Conservation (phyloP, 345 rosid genomes). For the Anastatica hierochuntica region DNA sequence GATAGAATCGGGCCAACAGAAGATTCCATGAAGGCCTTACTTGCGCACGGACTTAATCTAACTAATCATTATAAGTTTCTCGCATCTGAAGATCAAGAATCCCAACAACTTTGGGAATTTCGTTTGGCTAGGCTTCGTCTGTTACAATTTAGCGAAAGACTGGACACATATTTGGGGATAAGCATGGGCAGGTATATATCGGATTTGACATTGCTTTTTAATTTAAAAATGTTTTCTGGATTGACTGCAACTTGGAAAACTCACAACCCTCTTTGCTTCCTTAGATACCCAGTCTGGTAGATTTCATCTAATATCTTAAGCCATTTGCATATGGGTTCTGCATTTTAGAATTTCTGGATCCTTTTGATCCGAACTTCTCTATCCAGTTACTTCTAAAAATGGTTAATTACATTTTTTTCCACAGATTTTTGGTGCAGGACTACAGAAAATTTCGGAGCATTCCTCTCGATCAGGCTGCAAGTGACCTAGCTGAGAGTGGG, state of each 20-base stretch:
- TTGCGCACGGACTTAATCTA: conserved; percentile 53
- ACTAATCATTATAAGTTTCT: conserved; percentile 47
- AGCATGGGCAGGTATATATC: conserved; percentile 91
- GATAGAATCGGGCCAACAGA: conserved; percentile 75
- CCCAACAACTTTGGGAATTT: conserved; percentile 49
- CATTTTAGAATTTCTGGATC: not conserved
- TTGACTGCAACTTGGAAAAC: not conserved
- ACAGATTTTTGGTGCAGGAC: conserved; percentile 89
- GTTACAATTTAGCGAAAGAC: conserved; percentile 68
- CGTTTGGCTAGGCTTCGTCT: conserved; percentile 77
- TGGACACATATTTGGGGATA: conserved; percentile 90
- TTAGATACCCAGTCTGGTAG: not conserved
- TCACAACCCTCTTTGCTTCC: not conserved
- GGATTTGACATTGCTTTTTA: not conserved
- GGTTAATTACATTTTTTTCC: conserved; percentile 39
- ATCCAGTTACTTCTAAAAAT: conserved; percentile 28
- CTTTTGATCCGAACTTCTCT: not conserved
- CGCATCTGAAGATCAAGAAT: conserved; percentile 42
- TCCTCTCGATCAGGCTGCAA: conserved; percentile 62
- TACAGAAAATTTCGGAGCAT: conserved; percentile 62
- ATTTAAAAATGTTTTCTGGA: not conserved
- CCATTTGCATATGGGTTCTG: conserved; percentile 11
- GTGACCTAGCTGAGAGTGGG: conserved; percentile 79
- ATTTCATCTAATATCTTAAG: not conserved
- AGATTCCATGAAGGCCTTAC: conserved; percentile 67